These are phyloP conservation scores for Actinidia arguta DNA, from an alignment of 179 eudicot genomes.

Conservation along the genomic window DNA sequence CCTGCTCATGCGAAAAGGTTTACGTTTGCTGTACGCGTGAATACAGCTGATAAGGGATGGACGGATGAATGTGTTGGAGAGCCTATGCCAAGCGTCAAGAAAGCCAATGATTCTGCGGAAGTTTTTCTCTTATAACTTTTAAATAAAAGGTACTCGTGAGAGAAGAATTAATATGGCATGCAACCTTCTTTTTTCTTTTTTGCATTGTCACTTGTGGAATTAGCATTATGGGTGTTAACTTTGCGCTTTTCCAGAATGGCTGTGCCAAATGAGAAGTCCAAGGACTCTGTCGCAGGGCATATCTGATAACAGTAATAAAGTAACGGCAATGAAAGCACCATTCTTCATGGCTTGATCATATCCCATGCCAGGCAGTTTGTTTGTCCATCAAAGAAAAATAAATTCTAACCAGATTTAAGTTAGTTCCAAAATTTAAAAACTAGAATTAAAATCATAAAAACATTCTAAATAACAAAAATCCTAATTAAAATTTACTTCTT, in stretches of 20 bases:
- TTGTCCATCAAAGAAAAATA: neutral
- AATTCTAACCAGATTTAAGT: too few species aligned
- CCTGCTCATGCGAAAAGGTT: constrained; percentile 98
- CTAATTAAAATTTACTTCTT: too few species aligned
- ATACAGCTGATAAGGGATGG: constrained; percentile 91
- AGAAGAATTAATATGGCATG: neutral
- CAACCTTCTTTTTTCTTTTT: neutral
- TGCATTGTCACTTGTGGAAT: neutral
- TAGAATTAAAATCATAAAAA: too few species aligned
- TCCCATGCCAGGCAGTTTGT: too few species aligned
- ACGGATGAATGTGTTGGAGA: constrained; percentile 97
- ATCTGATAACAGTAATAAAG: neutral
- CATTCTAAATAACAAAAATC: too few species aligned
- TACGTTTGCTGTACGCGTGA: constrained; percentile 87
- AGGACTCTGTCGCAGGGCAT: neutral
- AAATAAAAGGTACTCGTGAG: constrained; percentile 62
- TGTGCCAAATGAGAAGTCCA: neutral
- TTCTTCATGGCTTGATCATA: neutral
- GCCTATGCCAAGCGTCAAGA: constrained; percentile 99
- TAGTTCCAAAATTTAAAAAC: too few species aligned
- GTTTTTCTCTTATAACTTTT: constrained; percentile 88
- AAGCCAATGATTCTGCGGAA: constrained; percentile 98
- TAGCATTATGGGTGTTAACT: neutral
- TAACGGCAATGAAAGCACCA: neutral
- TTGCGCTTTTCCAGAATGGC: neutral